Evolutionary conservation across 2,329 filamentous ascomycete genomes (phyloP), one percentile per base, ranked within the genome.

Genomic region (Ampelomyces quisqualis): DNA sequence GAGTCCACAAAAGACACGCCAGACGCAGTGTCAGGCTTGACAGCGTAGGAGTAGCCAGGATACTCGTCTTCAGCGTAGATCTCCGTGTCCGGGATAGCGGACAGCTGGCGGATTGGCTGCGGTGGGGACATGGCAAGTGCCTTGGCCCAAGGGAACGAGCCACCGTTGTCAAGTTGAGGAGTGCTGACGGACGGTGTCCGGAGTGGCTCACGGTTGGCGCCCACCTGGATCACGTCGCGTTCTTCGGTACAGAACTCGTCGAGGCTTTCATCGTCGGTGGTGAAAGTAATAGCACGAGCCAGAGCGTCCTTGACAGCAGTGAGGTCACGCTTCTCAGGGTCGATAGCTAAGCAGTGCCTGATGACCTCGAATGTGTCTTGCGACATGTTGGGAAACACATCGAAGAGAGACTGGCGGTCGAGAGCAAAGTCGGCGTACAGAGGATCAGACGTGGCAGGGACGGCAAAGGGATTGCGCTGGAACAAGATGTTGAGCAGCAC

Each of bases 351-450:
- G 68, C 88, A 94, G 71, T 95, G 81, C 37, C 85, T 82, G 69
- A 98, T 82, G 54, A 98, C 88, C 70, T 96, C 90, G 62, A 88
- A 98, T 0, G 93, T 96, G 69, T 98, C 93, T 69, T 95, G 89
- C 34, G 91, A 97, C 91, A 98, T 95, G 69, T 88, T 90, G 26
- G 93, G 90, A 70, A 98, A 98, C 60, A 97, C 88, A 68, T 98
- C 93, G 67, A 98, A 98, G 43, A 98, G 81, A 27, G 88, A 94
- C 70, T 97, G 90, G 69, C 90, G 90, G 73, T 98, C 91, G 44
- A 87, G 84, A 35, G 85, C 87, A 67, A 94, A 98, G 70, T 98
- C 93, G 49, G 90, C 78, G 72, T 95, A 98, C 34, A 98, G 75
- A 9, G 90, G 86, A 62, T 98, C 93, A n/a, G 86, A 84, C 69